A percentile compares a stretch with the other conserved stretches of the same genome.
Evolutionary conservation across 352 stramenopile species (phyloP).

Genomic region (Pythium biforme): DNA sequence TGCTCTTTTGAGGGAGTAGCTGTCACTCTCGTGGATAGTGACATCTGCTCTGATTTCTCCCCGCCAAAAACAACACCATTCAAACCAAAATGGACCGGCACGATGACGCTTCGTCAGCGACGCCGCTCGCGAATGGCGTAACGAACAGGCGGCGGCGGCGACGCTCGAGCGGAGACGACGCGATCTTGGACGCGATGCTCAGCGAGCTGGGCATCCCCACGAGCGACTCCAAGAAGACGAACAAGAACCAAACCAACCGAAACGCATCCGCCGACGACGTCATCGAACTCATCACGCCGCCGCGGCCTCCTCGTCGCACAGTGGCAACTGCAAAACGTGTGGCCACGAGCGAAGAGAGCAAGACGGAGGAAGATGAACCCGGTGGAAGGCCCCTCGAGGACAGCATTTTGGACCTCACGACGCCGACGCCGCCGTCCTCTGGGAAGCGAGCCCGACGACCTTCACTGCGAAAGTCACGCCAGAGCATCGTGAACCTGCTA

Average conservation of each 20-base stretch:
- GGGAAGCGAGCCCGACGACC: not conserved
- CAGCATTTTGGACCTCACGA: slow-evolving; percentile 27
- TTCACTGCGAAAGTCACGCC: not conserved
- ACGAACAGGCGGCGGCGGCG: not conserved
- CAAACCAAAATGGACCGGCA: not conserved
- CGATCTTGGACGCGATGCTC: slow-evolving; percentile 22
- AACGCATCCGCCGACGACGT: not conserved
- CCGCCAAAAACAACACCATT: slow-evolving; percentile 3
- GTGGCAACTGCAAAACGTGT: not conserved
- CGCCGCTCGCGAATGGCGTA: not conserved
- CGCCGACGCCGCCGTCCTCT: slow-evolving; percentile 22
- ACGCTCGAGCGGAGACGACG: slow-evolving; percentile 18
- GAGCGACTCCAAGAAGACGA: slow-evolving; percentile 16
- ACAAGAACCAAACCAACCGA: not conserved
- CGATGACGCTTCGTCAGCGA: not conserved
- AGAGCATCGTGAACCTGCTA: slow-evolving; percentile 50
- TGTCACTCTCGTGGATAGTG: not conserved
- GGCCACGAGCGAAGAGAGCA: not conserved
- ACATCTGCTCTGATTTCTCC: not conserved
- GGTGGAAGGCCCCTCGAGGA: not conserved
- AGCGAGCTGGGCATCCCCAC: slow-evolving; percentile 22
- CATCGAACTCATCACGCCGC: slow-evolving; percentile 28
- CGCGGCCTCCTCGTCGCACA: not conserved
- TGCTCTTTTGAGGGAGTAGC: not conserved
- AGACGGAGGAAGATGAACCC: not conserved